Conservation (phyloP, 73 alveolate genomes). For the Tetrahymena borealis region DNA sequence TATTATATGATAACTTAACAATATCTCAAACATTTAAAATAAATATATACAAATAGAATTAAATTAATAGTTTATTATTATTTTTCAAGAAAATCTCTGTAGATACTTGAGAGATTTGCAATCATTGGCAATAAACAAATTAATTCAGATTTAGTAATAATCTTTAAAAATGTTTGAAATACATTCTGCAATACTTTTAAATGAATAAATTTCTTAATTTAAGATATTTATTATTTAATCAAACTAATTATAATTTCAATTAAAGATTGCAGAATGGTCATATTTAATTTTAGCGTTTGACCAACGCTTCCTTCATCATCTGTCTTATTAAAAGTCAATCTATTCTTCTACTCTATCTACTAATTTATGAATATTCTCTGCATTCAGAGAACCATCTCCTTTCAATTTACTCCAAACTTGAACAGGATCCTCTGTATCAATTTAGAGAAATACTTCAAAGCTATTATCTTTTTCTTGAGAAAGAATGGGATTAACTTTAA, state of each 20-base stretch:
- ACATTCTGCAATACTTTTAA: neutral
- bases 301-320: neutral
- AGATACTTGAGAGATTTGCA: neutral
- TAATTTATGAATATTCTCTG: neutral
- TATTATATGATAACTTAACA: no score
- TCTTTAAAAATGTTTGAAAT: neutral
- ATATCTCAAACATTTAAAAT: no score
- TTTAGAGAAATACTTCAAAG: neutral
- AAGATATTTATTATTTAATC: no score
- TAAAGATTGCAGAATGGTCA: neutral
- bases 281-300: neutral
- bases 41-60: no score
- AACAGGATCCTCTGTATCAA: neutral
- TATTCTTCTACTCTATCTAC: neutral
- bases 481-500: neutral
- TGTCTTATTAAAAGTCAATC: neutral
- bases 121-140: neutral
- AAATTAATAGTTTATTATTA: neutral
- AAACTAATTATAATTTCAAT: neutral
- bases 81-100: neutral
- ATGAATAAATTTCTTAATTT: no score
- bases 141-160: neutral
- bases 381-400: neutral
- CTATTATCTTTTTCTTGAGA: neutral
- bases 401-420: neutral